Evolutionary conservation across 805 yeast species (phyloP).

Genomic region (Saccharomyces paradoxus): DNA sequence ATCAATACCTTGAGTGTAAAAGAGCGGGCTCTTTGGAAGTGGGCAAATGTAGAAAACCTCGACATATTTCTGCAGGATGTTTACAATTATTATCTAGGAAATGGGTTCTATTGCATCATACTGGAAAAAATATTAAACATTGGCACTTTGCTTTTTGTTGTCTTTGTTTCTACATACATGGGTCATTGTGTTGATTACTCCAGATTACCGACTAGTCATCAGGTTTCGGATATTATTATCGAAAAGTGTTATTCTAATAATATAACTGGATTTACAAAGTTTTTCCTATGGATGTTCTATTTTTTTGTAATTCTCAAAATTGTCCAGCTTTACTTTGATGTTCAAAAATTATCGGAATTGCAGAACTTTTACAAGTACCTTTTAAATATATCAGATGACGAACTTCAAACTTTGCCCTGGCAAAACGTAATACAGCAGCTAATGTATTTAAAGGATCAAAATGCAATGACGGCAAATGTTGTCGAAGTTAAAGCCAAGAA

Average conservation of each 20-base stretch:
- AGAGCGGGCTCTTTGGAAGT: conserved; percentile 84
- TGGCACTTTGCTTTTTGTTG: conserved; percentile 68
- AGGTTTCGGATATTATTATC: conserved; percentile 31
- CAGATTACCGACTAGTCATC: conserved; percentile 30
- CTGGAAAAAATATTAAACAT: conserved; percentile 59
- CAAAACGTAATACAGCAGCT: conserved; percentile 70
- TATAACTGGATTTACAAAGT: conserved; percentile 45
- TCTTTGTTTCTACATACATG: conserved; percentile 69
- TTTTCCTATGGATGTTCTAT: conserved; percentile 55
- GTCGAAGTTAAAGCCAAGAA: conserved; percentile 60
- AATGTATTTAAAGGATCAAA: conserved; percentile 68
- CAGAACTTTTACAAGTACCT: conserved; percentile 67
- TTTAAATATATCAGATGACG: conserved; percentile 66
- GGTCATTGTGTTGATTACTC: conserved; percentile 73
- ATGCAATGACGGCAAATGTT: conserved; percentile 46
- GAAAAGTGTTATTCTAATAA: conserved; percentile 34
- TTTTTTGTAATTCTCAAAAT: conserved; percentile 45
- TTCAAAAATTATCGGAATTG: conserved; percentile 63
- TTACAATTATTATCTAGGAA: conserved; percentile 76
- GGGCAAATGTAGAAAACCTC: conserved; percentile 93
- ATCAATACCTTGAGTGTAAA: conserved; percentile 45
- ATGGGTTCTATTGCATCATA: conserved; percentile 75
- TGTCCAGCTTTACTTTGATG: conserved; percentile 51
- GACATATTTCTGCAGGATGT: conserved; percentile 80
- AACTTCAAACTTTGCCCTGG: conserved; percentile 92